Evolutionary conservation across 2,329 filamentous ascomycete species (phyloP), one percentile per base, ranked within the genome.

Genomic region (Apiospora koreana): DNA sequence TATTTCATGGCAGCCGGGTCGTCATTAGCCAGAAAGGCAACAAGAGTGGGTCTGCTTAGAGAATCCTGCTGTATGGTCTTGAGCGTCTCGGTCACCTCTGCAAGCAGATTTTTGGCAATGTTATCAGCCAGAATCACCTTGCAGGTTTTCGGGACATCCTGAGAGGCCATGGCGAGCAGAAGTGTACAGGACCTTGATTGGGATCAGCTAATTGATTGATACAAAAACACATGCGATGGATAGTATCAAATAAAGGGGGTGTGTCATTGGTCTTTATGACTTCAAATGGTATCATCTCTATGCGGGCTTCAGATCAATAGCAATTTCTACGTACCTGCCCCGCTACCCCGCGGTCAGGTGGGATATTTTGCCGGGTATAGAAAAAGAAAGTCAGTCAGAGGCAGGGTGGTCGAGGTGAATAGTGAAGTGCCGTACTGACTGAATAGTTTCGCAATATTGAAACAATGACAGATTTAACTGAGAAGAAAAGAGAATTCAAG

Each of bases 1-100:
- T 99, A 98, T 85, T 97, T 94, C 76, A 93, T 86, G 42, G 95
- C 95, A 48, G 94, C 94, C 41, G 95, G 94, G 82, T 99, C 96
- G 74, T 89, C 88, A 82, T 97, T 98, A 75, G 95, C 94, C 70
- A 99, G 86, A 82, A 98, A 97, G 71, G 95, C 96, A 62, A 95
- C 93, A 68, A 99, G 88, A 72, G 93, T 91, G 43, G 96, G 95
- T 79, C 91, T 85, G 54, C 79, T 76, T 71, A 82, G 81, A 71
- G 80, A 79, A 43, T 81, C 85, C 74, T 88, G 89, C 77, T 91
- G 87, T 65, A 97, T 85, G 74, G 90, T 91, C 77, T 89, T 88
- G 71, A 97, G 85, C 8, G 92, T 93, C 71, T 93, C 88, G 74
- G 90, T 87, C 72, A 97, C 93, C 84, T 98, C 95, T 35, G 85